Base-by-base conservation (phyloP, 2,329 filamentous ascomycete genomes). In the Fusarium subtropicale region DNA sequence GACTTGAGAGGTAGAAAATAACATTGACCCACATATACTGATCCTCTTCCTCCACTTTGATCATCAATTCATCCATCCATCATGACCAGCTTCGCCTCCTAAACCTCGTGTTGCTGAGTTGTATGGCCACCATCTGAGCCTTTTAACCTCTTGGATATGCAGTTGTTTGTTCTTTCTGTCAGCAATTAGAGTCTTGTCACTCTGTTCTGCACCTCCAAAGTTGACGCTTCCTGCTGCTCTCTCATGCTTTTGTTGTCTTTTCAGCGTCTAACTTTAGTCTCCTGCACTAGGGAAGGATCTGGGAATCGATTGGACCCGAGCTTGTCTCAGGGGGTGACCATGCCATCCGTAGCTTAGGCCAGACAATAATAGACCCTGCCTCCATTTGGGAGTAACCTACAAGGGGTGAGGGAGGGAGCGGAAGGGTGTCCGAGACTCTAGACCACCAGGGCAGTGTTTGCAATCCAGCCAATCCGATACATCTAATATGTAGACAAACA, bases 261-360 rank as follows among this genome's bases (percentile, higher is more conserved):
- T 58, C 64, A 57, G 71, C 71, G 67, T 54, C 45, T 36, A 51
- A 28, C 33, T 57, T 56, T 65, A 61, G 60, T 47, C 61, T 60
- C 68, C 57, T 59, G 45, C 63, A 57, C 72, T 75, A 74, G 71
- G 42, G 57, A 48, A 48, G 69, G 70, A 58, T 60, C 66, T 59
- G 34, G 20, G 58, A 47, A 31, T 68, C 65, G 59, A 74, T 75
- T 73, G 71, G 69, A 63, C 52, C 60, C 26, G 59, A 52, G 46
- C 31, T 51, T 64, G 73, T 75, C 71, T 75, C 73, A 75, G 73
- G 73, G 71, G 73, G 65, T 71, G 58, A 46, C 65, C 66, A 33
- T 62, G 55, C 33, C 24, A 20, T 22, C 33, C 48, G 36, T 39
- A 51, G 24, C 33, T n/a, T 51, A 51, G 60, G 59, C 64, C 47